A percentile compares a stretch with the other conserved stretches of the same genome.
Conservation (phyloP, 2,329 filamentous ascomycete species). For the Cladophialophora exuberans region DNA sequence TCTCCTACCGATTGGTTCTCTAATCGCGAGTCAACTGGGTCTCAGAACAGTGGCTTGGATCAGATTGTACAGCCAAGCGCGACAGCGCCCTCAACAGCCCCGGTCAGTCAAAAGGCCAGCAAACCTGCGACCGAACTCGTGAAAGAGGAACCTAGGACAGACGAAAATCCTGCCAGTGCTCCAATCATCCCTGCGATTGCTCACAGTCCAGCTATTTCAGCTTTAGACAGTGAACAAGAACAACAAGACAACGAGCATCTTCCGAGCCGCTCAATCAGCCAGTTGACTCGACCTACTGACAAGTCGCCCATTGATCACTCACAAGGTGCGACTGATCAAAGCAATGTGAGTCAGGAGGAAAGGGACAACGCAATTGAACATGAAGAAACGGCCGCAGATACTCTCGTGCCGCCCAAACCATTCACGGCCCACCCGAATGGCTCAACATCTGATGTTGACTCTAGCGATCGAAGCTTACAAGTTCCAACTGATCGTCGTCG, state of each 20-base stretch:
- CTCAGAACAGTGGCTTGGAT: slow-evolving; percentile 9
- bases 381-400: neutral
- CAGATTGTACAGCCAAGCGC: slow-evolving; percentile 1
- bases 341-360: slow-evolving; percentile 1
- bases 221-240: slow-evolving; percentile 25
- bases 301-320: slow-evolving; percentile 19
- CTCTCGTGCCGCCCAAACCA: slow-evolving; percentile 12
- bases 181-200: slow-evolving; percentile 3
- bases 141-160: neutral
- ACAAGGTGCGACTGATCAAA: slow-evolving; percentile 4
- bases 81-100: slow-evolving; percentile 5
- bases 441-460: slow-evolving; percentile 8
- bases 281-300: slow-evolving; percentile 24
- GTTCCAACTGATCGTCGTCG: slow-evolving; percentile 19
- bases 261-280: slow-evolving; percentile 26
- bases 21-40: slow-evolving; percentile 12
- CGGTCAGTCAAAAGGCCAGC: neutral
- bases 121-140: neutral
- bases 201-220: slow-evolving; percentile 27
- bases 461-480: slow-evolving; percentile 19
- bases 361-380: neutral
- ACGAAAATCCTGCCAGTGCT: neutral
- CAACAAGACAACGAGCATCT: slow-evolving; percentile 10
- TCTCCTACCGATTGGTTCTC: slow-evolving; percentile 29
- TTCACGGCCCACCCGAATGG: slow-evolving; percentile 6